Evolutionary conservation across 345 rosid genomes (phyloP), one percentile per base, ranked within the genome.

Genomic region (Rhodomyrtus tomentosa): DNA sequence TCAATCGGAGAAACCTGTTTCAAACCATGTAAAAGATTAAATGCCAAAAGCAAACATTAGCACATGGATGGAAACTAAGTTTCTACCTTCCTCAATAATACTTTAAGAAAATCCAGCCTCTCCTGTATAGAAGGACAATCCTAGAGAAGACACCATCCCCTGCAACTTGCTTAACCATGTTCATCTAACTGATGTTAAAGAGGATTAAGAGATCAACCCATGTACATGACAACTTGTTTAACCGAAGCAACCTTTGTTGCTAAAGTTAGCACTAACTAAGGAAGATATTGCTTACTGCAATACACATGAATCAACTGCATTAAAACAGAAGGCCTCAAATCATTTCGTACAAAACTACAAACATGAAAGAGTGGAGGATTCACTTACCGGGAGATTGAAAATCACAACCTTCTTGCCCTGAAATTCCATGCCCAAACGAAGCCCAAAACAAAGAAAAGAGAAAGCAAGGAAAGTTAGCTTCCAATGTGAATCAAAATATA

Each of bases 341-440:
- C 45, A 5, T 29, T 15, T 15, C 73, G 3, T 40, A 29, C 45
- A 40, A 40, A 29, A 18, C 14, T 3, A 29, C 50, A 83, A 82
- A n/a, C 12, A 14, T 29, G 14, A 50, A 82, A 85, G 22, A 40
- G 12, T 38, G 8, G 11, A 24, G 15, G 36, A 83, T 56, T 6
- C 84, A 93, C 93, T 93, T 90, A 96, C 98, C 83, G 98, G 98
- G 49, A 94, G 93, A 11, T 98, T 98, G 91, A 96, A 96, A 90
- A 93, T 92, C 88, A 95, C 95, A 22, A 96, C 45, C 45, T 40
- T 40, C 45, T 40, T 40, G 45, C 45, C 45, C 45, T 5, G 45
- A 40, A 40, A 40, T 40, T 40, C 45, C 45, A 40, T 40, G 45
- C 45, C 45, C 45, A 40, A 40, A 40, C 5, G 45, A 40, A 40